Evolutionary conservation across 2,329 filamentous ascomycete species (phyloP), one percentile per base, ranked within the genome.

Genomic region (Aureobasidium musti): DNA sequence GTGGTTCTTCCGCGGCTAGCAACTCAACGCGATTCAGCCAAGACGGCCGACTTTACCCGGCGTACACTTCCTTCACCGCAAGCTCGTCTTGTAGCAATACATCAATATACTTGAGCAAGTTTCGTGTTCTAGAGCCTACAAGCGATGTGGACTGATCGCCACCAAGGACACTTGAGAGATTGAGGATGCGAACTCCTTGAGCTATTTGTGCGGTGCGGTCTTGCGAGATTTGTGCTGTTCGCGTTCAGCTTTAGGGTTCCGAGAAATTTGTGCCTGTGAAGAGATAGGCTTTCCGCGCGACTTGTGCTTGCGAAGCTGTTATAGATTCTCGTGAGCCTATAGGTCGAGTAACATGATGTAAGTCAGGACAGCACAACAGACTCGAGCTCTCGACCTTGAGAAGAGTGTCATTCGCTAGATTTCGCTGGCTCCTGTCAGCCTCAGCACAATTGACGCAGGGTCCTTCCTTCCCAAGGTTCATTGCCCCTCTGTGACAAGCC

Each of bases 401-500:
- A 47, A 1, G 6, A 45, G 17, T 6, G 21, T 61, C 30, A 41
- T 50, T 35, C 19, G 60, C 60, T 17, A 43, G 50, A 11, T 30
- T 11, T 21, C 17, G 23, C 14, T 28, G 21, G 33, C 21, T 37
- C n/a, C n/a, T 37, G 21, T 52, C 28, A 35, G 43, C 45, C 11
- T n/a, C 59, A 37, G 59, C 59, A 50, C 33, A 63, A 41, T 33
- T 43, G 47, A 63, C 60, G 60, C 60, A 63, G 60, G 60, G 47
- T 52, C 59, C 57, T 45, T 45, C 56, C 26, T 47, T 47, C 33
- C n/a, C n/a, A 35, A 41, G 23, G 2, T 30, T 43, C 23, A 43
- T 30, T 47, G 41, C 28, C 57, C 17, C 39, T 45, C 56, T 19
- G 37, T 23, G n/a, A 35, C 41, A 49, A 45, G 41, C 33, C 33